Conservation (phyloP, 169 alveolate genomes). For the Cystoisospora suis region DNA sequence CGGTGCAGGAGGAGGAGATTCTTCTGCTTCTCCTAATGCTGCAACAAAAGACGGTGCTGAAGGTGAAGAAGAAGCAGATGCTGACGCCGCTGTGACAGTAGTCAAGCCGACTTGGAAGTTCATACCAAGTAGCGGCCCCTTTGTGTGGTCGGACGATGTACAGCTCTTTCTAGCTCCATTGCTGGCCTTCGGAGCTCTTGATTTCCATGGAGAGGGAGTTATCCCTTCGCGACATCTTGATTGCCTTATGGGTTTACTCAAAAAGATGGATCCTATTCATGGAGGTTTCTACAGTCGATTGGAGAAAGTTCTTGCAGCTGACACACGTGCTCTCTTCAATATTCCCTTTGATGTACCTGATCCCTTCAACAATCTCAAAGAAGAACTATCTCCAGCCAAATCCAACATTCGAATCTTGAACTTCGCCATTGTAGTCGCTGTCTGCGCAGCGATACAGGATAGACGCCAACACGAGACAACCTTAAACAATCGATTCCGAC, state of each 20-base stretch:
- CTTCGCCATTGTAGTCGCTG: neutral
- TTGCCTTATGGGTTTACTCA: neutral
- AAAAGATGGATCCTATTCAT: neutral
- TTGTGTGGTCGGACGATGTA: conserved; percentile 23
- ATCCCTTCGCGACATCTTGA: neutral
- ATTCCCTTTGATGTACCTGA: neutral
- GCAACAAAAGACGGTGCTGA: conserved; percentile 9
- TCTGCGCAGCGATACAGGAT: conserved; percentile 26
- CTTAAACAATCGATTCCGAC: neutral
- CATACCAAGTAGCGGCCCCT: conserved; percentile 1
- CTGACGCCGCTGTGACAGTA: too few species aligned
- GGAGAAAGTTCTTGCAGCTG: conserved; percentile 14
- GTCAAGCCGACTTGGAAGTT: conserved; percentile 15
- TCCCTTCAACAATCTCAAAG: neutral
- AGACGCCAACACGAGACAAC: conserved; percentile 13
- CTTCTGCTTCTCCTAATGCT: too few species aligned
- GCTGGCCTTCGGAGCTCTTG: conserved; percentile 12
- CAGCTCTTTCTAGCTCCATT: neutral
- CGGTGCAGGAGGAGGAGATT: too few species aligned
- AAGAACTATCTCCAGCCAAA: neutral
- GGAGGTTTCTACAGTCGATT: conserved; percentile 31
- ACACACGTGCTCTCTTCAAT: conserved; percentile 25
- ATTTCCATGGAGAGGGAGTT: conserved; percentile 24
- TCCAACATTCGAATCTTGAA: neutral
- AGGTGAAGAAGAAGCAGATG: neutral